These are phyloP conservation scores for Diaporthe ampelina DNA, from an alignment of 2,329 filamentous ascomycete genomes.

Conservation along the genomic window DNA sequence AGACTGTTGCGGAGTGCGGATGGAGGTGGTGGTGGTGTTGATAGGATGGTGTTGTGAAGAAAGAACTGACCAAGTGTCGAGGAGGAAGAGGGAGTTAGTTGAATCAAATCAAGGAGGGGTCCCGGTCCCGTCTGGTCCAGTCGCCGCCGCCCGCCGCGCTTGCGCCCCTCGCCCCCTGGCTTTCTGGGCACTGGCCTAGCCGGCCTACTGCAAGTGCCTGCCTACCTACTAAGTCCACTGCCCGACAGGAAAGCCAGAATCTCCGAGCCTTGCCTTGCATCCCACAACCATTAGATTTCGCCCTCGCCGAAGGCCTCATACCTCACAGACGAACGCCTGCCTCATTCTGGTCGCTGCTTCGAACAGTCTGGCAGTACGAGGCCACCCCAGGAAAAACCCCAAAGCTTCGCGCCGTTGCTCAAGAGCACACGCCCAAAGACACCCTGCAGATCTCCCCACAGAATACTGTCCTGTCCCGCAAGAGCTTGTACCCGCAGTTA, in stretches of 20 bases:
- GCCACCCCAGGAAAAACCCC: background rate
- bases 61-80: no score
- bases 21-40: slow-evolving; percentile 26
- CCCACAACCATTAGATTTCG: no score
- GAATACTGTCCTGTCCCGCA: background rate
- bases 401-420: background rate
- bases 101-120: slow-evolving; percentile 24
- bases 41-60: slow-evolving; percentile 26
- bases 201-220: background rate
- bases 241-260: no score
- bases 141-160: background rate
- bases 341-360: no score
- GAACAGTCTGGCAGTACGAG: background rate
- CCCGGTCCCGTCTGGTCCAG: background rate
- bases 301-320: slow-evolving; percentile 23
- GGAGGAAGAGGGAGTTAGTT: slow-evolving; percentile 32
- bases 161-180: slow-evolving; percentile 15
- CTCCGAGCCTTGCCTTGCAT: no score
- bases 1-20: slow-evolving; percentile 32
- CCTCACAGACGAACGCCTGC: background rate
- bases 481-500: background rate
- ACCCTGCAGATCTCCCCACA: no score
- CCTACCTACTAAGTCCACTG: background rate
- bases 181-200: background rate
- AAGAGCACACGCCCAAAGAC: background rate